Base-by-base conservation (phyloP, 108 stramenopile species). In the Pseudonitzschia delicatissima region DNA sequence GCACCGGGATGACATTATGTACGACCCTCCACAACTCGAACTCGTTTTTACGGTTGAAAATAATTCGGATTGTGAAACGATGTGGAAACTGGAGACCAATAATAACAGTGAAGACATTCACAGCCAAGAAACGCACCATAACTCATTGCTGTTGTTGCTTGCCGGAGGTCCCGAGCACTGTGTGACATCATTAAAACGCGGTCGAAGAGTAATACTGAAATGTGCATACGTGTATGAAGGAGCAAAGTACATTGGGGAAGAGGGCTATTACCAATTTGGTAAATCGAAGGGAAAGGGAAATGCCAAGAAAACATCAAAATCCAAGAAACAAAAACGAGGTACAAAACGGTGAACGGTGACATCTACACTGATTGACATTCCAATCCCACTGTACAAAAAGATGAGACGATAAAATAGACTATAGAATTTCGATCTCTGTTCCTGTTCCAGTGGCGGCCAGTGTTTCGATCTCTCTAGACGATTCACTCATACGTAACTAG, bases 1-100 rank as follows among this genome's bases (percentile, higher is more conserved):
- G 85, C 91, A 88, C 57, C 44, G 68, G 13, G 91, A 88, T 69
- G 87, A 92, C 55, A 60, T 88, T 0, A 42, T 91, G 11, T 92
- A 79, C 65, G 60, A 74, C 62, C 83, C 85, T 11, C 77, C 77
- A 23, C 87, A 92, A 69, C 11, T 92, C 12, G 90, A 92, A 71
- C 80, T 84, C 13, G 82, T 92, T 0, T 53, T 86, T 23, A 92
- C 90, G 8, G 13, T 92, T 27, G 90, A 92, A 47, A 92, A 92
- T 63, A 87, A 58, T 35, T 92, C 90, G n/a, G 86, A 92, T 76
- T 92, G 90, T 52, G 50, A 27, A 27, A 92, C 90, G 44, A 69
- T 81, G 76, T 88, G 87, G 87, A 27, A 73, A 11, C 12, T 13
- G 13, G 55, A 64, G 31, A 51, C 12, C 28, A 44, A 36, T 4